Evolutionary conservation across 2,329 filamentous ascomycete genomes (phyloP), one percentile per base, ranked within the genome.

Genomic region (Penicillium verrucosum): DNA sequence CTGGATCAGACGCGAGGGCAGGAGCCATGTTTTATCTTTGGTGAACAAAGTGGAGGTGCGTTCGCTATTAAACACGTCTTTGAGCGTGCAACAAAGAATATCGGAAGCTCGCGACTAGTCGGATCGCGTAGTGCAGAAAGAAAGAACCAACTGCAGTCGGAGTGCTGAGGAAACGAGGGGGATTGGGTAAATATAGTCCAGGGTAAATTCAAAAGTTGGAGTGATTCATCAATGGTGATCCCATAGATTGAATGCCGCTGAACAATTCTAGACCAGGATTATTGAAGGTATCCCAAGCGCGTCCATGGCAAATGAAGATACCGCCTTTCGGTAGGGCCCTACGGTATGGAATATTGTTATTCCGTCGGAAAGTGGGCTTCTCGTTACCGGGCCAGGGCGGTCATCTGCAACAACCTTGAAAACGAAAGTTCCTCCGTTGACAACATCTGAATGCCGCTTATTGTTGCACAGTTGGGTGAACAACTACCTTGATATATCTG

Each of bases 11-110:
- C 44, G 70, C 69, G 30, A 70, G 65, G 38, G 66, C 65, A 53
- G 75, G 75, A 54, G 77, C 75, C 78, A 80, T 80, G 32, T 57
- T 57, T 65, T 36, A 51, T 61, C 16, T 58, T 60, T 50, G 44
- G 70, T 63, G 68, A 69, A 65, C 61, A 53, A 18, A 60, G 65
- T 67, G 65, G 66, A 65, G 59, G 48, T 55, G 49, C 43, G 30
- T 49, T 50, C 23, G 48, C 27, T n/a, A 11, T 30, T 9, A 12
- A 46, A 42, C 59, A 59, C 53, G 60, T 60, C 54, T 60, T 43
- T 45, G 38, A 38, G 34, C 30, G 29, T 45, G 41, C 38, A 43
- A 51, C 49, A 58, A 50, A 57, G 40, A 51, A 29, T 45, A n/a
- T 42, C 38, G 37, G 37, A 50, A 51, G 48, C 47, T 58, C 49